Conservation (phyloP, 164 flowering plant genomes). For the Piper betle region DNA sequence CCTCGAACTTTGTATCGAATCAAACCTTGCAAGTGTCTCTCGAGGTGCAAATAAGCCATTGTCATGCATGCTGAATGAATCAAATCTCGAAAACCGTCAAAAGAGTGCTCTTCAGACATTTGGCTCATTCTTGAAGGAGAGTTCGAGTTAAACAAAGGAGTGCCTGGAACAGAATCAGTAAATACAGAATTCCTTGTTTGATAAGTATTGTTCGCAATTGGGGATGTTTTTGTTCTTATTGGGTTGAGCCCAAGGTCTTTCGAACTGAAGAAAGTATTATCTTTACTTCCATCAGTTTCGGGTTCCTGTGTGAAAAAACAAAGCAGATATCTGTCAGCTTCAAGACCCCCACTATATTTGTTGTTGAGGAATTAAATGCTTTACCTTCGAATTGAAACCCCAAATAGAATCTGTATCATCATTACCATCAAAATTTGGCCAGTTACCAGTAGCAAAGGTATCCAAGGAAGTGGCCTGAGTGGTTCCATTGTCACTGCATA, state of each 20-base stretch:
- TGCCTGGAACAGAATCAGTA: slow-evolving; percentile 70
- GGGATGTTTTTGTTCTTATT: slow-evolving; percentile 50
- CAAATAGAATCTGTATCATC: slow-evolving; percentile 92
- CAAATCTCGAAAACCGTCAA: slow-evolving; percentile 54
- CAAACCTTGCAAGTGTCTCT: slow-evolving; percentile 40
- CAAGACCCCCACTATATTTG: not conserved
- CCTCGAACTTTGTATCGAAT: slow-evolving; percentile 36
- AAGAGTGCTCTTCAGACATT: slow-evolving; percentile 38
- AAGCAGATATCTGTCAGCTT: not conserved
- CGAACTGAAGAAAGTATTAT: slow-evolving; percentile 46
- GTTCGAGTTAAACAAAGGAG: slow-evolving; percentile 56
- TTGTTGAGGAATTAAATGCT: not conserved
- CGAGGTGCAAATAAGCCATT: slow-evolving; percentile 25
- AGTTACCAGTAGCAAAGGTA: slow-evolving; percentile 67
- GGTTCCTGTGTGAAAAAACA: slow-evolving; percentile 29
- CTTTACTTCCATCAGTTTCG: slow-evolving; percentile 35
- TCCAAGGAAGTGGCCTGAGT: slow-evolving; percentile 38
- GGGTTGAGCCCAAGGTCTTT: slow-evolving; percentile 42
- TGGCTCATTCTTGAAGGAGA: slow-evolving; percentile 38
- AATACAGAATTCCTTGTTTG: slow-evolving; percentile 32
- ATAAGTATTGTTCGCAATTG: slow-evolving; percentile 28
- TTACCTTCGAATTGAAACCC: slow-evolving; percentile 78
- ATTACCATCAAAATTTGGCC: slow-evolving; percentile 54
- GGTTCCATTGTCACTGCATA: slow-evolving; percentile 54
- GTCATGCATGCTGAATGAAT: slow-evolving; percentile 49